Base-by-base conservation (phyloP, 192 early-diverging fungal species). In the Irineochytrium annulatum region DNA sequence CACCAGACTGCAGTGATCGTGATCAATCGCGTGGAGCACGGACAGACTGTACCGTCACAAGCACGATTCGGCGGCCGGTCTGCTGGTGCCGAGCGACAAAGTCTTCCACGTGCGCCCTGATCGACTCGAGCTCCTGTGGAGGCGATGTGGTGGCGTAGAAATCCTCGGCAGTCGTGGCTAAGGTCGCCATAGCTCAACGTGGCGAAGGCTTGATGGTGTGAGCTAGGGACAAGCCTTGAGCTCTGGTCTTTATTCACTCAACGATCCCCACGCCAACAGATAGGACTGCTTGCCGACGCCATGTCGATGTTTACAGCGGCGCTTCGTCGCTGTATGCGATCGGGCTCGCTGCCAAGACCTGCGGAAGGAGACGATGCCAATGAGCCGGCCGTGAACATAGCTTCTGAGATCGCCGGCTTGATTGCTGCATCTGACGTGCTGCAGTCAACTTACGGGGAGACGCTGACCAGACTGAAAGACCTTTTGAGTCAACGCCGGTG, bases 1-100 rank as follows among this genome's bases (percentile, higher is more conserved):
- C 97, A 31, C 95, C 97, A 34, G 78, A 80, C 75, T 78, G 52
- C 51, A 32, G 22, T n/a, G 41, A 37, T n/a, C 31, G 22, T 1
- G 48, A 2, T 55, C 0, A 24, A 2, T 52, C 14, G 59, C 32
- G 13, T n/a, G n/a, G n/a, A n/a, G n/a, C n/a, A n/a, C n/a, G 49
- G 11, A 11, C n/a, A 43, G 34, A 32, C 24, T 27, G 5, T 20
- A 67, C 65, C 22, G 65, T 67, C 3, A 67, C 65, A 6, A 67
- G 51, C 1, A 67, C 65, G 33, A 67, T 60, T 3, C 51, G 24
- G 13, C 65, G 45, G 5, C 65, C 65, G 24, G 37, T 2, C 0
- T 43, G 20, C 26, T 26, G 2, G 52, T 67, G 65, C 35, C 27
- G 46, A 4, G 49, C 58, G 13, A 67, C 58, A 43, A 67, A 67